phyloP scores from a whole-genome alignment of 225 moss, liverwort and hornwort species.

The Neckera pumila region DNA sequence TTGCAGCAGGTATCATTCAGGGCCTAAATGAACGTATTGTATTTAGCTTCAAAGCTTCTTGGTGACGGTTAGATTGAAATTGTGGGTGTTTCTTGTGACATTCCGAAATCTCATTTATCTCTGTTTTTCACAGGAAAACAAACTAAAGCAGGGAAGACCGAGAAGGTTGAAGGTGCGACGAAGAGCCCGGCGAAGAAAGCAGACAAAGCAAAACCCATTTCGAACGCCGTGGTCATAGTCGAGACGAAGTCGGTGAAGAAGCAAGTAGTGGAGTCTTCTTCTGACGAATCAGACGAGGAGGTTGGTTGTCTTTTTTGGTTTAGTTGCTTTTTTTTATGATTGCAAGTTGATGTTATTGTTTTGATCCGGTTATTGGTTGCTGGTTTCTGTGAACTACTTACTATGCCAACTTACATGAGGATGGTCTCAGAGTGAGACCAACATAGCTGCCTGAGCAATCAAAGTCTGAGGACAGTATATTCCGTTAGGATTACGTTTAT shows the following conservation, averaged over 20 bases:
- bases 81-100: neutral
- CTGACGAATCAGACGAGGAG: constrained; percentile 24
- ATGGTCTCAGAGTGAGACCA: neutral
- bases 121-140: neutral
- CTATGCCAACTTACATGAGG: neutral
- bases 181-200: neutral
- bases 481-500: neutral
- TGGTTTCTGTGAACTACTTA: neutral
- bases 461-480: neutral
- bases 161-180: neutral
- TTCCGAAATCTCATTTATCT: neutral
- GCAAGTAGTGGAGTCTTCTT: constrained; percentile 8
- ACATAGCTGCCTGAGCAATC: neutral
- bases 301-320: neutral
- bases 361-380: neutral
- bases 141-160: neutral
- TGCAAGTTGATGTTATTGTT: neutral
- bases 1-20: neutral
- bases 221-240: neutral
- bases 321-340: neutral
- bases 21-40: neutral
- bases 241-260: constrained; percentile 5
- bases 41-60: neutral
- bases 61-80: neutral
- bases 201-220: neutral